Percentiles rank a stretch among this genome's conserved stretches.
These are phyloP conservation scores for Globisporangium rhizosaccharum DNA, from an alignment of 352 stramenopile species.

Conservation along the genomic window DNA sequence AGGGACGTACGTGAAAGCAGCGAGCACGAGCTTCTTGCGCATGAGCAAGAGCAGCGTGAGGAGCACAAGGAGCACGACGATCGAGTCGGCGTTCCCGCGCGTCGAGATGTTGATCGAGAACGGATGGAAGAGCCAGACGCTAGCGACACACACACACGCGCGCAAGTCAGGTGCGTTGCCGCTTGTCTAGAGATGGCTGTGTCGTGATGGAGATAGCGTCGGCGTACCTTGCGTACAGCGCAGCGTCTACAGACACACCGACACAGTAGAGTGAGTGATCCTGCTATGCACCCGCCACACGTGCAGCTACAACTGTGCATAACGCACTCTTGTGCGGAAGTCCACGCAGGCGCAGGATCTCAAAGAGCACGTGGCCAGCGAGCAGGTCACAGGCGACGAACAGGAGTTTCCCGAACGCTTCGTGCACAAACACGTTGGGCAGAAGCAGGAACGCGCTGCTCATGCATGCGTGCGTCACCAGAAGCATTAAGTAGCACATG, in stretches of 20 bases:
- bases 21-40: conserved; percentile 68
- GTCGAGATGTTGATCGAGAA: conserved; percentile 99
- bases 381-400: conserved; percentile 95
- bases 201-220: background rate
- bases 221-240: conserved; percentile 51
- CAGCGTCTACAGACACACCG: conserved; percentile 27
- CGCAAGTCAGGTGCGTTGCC: background rate
- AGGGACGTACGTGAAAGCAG: conserved; percentile 51
- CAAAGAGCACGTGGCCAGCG: conserved; percentile 87
- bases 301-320: background rate
- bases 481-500: background rate
- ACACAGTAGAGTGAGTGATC: background rate
- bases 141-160: conserved; percentile 5
- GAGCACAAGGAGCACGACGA: conserved; percentile 93
- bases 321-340: conserved; percentile 43
- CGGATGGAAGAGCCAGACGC: conserved; percentile 97
- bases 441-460: conserved; percentile 64
- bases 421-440: conserved; percentile 67
- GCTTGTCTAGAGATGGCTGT: background rate
- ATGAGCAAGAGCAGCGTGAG: conserved; percentile 85
- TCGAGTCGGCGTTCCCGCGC: conserved; percentile 95
- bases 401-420: conserved; percentile 92
- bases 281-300: background rate
- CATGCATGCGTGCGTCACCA: background rate
- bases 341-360: conserved; percentile 67